Conservation (phyloP, 2,329 filamentous ascomycete genomes). For the Trichophaea hybrida region DNA sequence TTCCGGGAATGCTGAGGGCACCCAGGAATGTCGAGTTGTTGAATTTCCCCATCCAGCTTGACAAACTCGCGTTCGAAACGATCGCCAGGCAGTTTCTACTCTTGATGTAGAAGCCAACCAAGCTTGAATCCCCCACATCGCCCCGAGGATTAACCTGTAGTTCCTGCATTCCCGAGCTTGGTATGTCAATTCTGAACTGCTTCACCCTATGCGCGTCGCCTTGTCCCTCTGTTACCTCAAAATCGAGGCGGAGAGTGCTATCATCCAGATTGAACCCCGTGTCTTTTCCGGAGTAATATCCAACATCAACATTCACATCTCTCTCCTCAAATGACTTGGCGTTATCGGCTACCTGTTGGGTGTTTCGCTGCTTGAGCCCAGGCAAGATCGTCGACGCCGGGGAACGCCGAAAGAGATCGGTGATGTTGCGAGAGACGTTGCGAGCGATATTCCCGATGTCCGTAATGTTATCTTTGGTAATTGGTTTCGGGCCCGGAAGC, state of each 20-base stretch:
- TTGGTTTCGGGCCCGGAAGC: slow-evolving; percentile 4
- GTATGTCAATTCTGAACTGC: slow-evolving; percentile 61
- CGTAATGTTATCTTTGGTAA: slow-evolving; percentile 16
- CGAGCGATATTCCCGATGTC: slow-evolving; percentile 13
- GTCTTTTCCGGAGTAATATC: slow-evolving; percentile 50
- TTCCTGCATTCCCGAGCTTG: slow-evolving; percentile 44
- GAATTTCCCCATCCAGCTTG: slow-evolving; percentile 69
- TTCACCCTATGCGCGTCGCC: slow-evolving; percentile 37
- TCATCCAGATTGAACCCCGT: slow-evolving; percentile 48
- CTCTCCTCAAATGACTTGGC: slow-evolving; percentile 47
- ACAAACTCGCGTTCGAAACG: slow-evolving; percentile 54
- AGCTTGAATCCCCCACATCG: slow-evolving; percentile 17
- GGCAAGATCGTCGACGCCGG: slow-evolving; percentile 1
- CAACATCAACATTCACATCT: slow-evolving; percentile 48
- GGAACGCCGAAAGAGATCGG: slow-evolving; percentile 2
- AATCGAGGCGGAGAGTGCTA: slow-evolving; percentile 55
- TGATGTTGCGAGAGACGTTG: background rate
- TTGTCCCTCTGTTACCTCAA: slow-evolving; percentile 36
- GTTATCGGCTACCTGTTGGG: slow-evolving; percentile 34
- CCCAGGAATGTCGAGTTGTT: slow-evolving; percentile 58
- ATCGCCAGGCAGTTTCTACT: slow-evolving; percentile 39
- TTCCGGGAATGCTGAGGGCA: slow-evolving; percentile 78
- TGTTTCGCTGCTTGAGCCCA: slow-evolving; percentile 30
- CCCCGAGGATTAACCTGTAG: slow-evolving; percentile 38
- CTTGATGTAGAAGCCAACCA: slow-evolving; percentile 34